Base-by-base conservation (phyloP, 305 asterid genomes). In the Fraxinus platypoda region DNA sequence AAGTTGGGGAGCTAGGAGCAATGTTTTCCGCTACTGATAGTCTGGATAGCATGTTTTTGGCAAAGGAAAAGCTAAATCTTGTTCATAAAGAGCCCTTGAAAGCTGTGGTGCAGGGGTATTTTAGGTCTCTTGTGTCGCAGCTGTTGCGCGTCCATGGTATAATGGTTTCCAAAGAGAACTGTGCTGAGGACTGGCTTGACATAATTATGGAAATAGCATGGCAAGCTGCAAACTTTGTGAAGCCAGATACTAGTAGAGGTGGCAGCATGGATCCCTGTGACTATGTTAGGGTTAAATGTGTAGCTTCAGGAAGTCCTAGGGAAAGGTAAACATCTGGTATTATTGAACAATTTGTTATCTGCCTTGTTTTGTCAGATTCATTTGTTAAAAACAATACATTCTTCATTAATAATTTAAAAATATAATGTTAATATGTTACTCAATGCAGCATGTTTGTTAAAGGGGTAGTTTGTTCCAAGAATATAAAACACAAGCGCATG, bases 241-340 rank as follows among this genome's bases (percentile, higher is more conserved):
- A 89, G 91, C 99, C 98, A 0, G 94, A 97, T 90, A 91, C 96
- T 25, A 92, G 94, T 86, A 86, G 88, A 86, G 99, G 98, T 77
- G 99, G 98, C 79, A 97, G 98, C 90, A 97, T 97, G 99, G 98
- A 97, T 86, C 99, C 99, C 0, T 89, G 91, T 66, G 92, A 94
- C 82, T 97, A 97, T 85, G 88, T 97, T 54, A 97, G 95, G 87
- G 90, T 97, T 84, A 97, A 94, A 88, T 94, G 98, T 84, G 88
- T 97, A 31, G 99, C 99, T 77, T 91, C 98, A 1, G 99, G 98
- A 86, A 86, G 75, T 84, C 97, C 92, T 72, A 78, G 86, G 21
- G 95, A 94, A 57, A 94, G 99, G 99, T 96, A 91, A 73, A 62
- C 52, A 30, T 75, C 26, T 25, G 54, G n/a, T 41, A 81, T 43